Conservation (phyloP, 805 yeast genomes). For the Yamadazyma ubonensis region DNA sequence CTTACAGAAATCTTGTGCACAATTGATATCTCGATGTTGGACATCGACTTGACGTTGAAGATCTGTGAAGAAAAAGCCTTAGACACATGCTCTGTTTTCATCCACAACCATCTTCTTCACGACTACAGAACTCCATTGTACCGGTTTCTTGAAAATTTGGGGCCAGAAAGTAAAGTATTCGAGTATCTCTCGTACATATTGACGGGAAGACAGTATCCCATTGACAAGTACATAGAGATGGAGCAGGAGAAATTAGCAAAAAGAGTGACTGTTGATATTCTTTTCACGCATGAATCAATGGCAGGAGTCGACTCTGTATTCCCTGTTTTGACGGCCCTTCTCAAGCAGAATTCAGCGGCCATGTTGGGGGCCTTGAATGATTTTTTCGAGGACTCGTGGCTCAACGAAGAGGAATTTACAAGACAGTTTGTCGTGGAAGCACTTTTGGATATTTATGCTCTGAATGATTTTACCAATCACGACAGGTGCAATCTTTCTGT, state of each 20-base stretch:
- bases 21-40: conserved; percentile 65
- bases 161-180: conserved; percentile 19
- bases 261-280: conserved; percentile 48
- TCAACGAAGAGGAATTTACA: conserved; percentile 60
- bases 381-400: conserved; percentile 73
- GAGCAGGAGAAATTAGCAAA: conserved; percentile 44
- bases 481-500: conserved; percentile 49
- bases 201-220: conserved; percentile 81
- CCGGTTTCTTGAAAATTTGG: conserved; percentile 54
- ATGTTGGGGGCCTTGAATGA: conserved; percentile 72
- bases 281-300: conserved; percentile 36
- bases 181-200: conserved; percentile 65
- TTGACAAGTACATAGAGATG: conserved; percentile 48
- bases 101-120: conserved; percentile 66
- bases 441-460: conserved; percentile 56
- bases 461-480: conserved; percentile 24
- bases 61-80: conserved; percentile 58
- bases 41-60: conserved; percentile 71
- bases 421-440: conserved; percentile 80
- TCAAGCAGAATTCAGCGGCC: conserved; percentile 56
- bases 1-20: conserved; percentile 71
- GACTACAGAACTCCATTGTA: conserved; percentile 74
- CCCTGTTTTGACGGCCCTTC: conserved; percentile 63
- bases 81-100: conserved; percentile 61
- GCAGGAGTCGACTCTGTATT: conserved; percentile 51